phyloP scores from a whole-genome alignment of 2,329 filamentous ascomycete genomes.

The Colletotrichum sp. region DNA sequence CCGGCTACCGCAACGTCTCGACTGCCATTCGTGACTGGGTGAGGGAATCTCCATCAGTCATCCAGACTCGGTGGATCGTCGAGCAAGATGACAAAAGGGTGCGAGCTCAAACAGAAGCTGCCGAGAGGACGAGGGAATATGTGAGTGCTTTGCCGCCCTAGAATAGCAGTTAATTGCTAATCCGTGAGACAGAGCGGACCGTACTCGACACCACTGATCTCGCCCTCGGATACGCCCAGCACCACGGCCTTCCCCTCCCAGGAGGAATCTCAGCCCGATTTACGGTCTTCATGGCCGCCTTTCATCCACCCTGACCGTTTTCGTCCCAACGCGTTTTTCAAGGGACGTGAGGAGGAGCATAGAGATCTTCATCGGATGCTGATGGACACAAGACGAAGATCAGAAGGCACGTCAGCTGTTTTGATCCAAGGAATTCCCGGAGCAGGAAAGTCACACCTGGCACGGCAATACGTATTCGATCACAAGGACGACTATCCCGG shows the following conservation, averaged over 20 bases:
- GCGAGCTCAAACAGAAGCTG: conserved; percentile 48
- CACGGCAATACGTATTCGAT: conserved; percentile 69
- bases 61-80: conserved; percentile 63
- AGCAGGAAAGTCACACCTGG: conserved; percentile 72
- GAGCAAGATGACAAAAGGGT: conserved; percentile 60
- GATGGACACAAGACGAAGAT: conserved; percentile 59
- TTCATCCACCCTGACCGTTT: conserved; percentile 61
- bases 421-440: conserved; percentile 70
- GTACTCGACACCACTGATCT: not conserved
- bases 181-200: not conserved
- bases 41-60: conserved; percentile 57
- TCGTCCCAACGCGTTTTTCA: conserved; percentile 67
- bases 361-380: conserved; percentile 63
- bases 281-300: conserved; percentile 18
- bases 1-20: conserved; percentile 65
- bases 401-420: conserved; percentile 65
- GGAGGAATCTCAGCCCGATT: not conserved
- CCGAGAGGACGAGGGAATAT: conserved; percentile 42
- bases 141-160: not conserved
- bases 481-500: conserved; percentile 66
- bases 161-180: not conserved
- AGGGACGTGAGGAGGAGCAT: conserved; percentile 65
- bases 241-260: not conserved
- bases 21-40: conserved; percentile 57
- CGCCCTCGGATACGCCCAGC: not conserved